phyloP scores from a whole-genome alignment of 257 asterid genomes.

The Asclepias syriaca region DNA sequence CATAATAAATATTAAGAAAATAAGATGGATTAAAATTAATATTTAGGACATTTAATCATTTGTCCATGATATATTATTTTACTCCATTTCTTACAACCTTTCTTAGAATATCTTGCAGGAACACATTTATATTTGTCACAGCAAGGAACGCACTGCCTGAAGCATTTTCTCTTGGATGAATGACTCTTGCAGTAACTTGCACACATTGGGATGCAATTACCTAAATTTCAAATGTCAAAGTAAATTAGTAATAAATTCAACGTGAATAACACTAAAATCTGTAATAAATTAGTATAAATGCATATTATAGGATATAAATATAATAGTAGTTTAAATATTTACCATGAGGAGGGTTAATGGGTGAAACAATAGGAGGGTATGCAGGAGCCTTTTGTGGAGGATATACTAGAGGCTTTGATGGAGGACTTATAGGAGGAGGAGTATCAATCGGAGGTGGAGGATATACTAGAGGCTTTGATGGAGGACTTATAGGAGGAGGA shows the following conservation, averaged over 20 bases:
- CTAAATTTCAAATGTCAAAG: neutral
- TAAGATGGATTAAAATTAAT: neutral
- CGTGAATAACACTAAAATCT: neutral
- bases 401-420: neutral
- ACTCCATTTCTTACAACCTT: neutral
- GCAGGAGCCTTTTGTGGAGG: neutral
- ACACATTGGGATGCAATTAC: conserved; percentile 6
- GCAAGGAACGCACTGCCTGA: conserved; percentile 13
- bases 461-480: neutral
- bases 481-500: neutral
- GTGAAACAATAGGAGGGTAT: neutral
- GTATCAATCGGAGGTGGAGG: neutral
- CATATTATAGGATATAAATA: too few relatives aligned
- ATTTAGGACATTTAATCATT: neutral
- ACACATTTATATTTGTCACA: conserved; percentile 14
- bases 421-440: neutral
- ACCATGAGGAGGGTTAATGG: neutral
- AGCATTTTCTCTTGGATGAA: conserved; percentile 1
- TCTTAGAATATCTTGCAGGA: conserved; percentile 1
- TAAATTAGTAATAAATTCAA: neutral
- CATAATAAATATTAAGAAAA: neutral
- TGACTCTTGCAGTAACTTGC: neutral
- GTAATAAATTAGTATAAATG: neutral
- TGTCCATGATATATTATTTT: neutral
- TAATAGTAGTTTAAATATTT: neutral